Evolutionary conservation across 352 stramenopile species (phyloP).

Genomic region (Phytopythium chamaehyphon): DNA sequence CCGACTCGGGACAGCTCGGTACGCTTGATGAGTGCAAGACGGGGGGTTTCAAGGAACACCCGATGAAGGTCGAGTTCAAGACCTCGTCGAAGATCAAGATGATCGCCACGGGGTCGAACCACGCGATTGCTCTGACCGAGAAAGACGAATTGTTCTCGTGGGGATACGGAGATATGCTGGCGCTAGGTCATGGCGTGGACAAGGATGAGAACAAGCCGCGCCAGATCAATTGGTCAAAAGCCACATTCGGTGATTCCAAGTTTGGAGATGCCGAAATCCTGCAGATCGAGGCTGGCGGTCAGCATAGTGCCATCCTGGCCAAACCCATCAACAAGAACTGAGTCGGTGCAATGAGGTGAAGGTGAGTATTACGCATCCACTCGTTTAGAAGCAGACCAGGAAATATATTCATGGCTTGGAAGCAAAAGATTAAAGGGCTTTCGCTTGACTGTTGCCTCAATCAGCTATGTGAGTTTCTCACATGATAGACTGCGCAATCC

Average conservation of each 20-base stretch:
- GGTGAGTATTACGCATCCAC: not conserved
- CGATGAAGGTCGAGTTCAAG: constrained; percentile 62
- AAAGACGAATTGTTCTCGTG: constrained; percentile 82
- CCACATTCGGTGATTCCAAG: constrained; percentile 59
- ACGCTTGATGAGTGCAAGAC: constrained; percentile 64
- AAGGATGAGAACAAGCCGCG: constrained; percentile 74
- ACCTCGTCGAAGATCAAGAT: constrained; percentile 26
- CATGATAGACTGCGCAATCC: not conserved
- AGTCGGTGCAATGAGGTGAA: not conserved
- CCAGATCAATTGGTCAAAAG: constrained; percentile 63
- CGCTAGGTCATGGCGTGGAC: constrained; percentile 83
- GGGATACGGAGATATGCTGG: constrained; percentile 92
- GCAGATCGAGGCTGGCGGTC: constrained; percentile 81
- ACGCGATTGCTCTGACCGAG: constrained; percentile 79
- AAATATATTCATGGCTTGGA: constrained; percentile 2
- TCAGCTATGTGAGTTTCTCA: not conserved
- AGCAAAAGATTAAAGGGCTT: not conserved
- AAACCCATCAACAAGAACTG: not conserved
- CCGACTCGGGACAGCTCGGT: constrained; percentile 93
- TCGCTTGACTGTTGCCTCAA: too few relatives aligned
- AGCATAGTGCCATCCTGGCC: constrained; percentile 84
- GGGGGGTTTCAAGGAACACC: constrained; percentile 77
- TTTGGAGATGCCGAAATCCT: constrained; percentile 61
- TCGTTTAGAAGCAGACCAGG: constrained; percentile 2
- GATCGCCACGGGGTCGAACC: constrained; percentile 83